Evolutionary conservation across 768 basidiomycete genomes (phyloP).

Genomic region (Kwoniella newhampshirensis): DNA sequence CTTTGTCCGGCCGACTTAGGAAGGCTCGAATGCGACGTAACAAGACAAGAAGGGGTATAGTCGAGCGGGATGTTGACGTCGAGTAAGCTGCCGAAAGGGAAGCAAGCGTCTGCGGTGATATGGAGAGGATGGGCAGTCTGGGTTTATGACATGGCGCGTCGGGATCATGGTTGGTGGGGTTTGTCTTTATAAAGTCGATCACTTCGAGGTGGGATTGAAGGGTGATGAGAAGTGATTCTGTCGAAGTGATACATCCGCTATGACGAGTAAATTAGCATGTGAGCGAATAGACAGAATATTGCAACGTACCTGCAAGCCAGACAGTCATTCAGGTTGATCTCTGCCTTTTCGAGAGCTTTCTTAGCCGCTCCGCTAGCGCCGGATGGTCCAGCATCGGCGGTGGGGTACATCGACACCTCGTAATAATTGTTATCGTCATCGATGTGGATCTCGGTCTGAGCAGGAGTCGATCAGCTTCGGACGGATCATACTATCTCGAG

Average conservation of each 20-base stretch:
- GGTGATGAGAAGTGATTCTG: constrained; percentile 94
- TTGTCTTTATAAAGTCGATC: constrained; percentile 64
- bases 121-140: constrained; percentile 67
- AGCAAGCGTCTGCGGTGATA: constrained; percentile 82
- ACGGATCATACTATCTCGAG: background rate
- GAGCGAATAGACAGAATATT: background rate
- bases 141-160: constrained; percentile 20
- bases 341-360: constrained; percentile 81
- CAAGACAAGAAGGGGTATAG: constrained; percentile 62
- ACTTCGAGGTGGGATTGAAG: constrained; percentile 94
- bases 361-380: too few relatives aligned
- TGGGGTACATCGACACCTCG: constrained; percentile 61
- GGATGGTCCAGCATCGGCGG: constrained; percentile 35
- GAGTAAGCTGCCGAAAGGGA: constrained; percentile 65
- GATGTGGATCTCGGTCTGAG: constrained; percentile 86
- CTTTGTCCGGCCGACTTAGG: constrained; percentile 36
- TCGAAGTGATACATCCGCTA: constrained; percentile 97
- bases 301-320: constrained; percentile 84
- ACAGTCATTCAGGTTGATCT: constrained; percentile 96
- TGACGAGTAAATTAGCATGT: background rate
- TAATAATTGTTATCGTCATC: constrained; percentile 84
- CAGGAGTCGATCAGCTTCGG: background rate
- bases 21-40: constrained; percentile 58
- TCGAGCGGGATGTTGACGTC: constrained; percentile 48
- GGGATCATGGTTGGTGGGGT: constrained; percentile 52